A percentile compares a stretch with the other conserved stretches of the same genome.
phyloP scores from a whole-genome alignment of 2,329 filamentous ascomycete genomes.

The Phaeophleospora eucalypticola region DNA sequence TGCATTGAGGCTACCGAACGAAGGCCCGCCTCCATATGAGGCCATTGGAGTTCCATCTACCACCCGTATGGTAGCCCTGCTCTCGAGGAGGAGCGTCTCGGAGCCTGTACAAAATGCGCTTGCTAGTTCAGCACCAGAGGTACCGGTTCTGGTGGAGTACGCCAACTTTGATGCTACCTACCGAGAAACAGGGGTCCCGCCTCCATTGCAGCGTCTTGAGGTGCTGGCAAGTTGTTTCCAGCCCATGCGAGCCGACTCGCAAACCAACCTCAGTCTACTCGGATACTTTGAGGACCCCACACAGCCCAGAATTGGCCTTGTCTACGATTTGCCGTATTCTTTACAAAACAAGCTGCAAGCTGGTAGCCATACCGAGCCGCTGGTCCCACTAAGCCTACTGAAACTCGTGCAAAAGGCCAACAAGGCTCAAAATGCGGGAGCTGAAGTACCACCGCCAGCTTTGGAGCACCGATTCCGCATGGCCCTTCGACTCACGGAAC shows the following conservation, averaged over 20 bases:
- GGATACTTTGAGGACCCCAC: slow-evolving; percentile 72
- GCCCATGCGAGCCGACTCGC: slow-evolving; percentile 32
- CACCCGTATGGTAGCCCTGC: slow-evolving; percentile 44
- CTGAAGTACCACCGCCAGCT: slow-evolving; percentile 51
- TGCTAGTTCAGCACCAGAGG: slow-evolving; percentile 29
- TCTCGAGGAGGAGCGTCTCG: slow-evolving; percentile 29
- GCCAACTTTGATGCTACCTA: slow-evolving; percentile 50
- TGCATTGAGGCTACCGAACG: slow-evolving; percentile 42
- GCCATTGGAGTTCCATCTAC: slow-evolving; percentile 42
- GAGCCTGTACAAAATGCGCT: slow-evolving; percentile 34
- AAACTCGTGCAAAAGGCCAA: slow-evolving; percentile 46
- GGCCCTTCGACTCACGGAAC: slow-evolving; percentile 67
- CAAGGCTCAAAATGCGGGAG: slow-evolving; percentile 39
- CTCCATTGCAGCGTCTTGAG: slow-evolving; percentile 44
- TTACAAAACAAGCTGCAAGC: slow-evolving; percentile 40
- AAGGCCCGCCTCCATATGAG: slow-evolving; percentile 48
- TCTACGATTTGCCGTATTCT: slow-evolving; percentile 66
- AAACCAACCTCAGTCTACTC: slow-evolving; percentile 52
- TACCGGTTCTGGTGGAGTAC: slow-evolving; percentile 68
- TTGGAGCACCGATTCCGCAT: slow-evolving; percentile 73
- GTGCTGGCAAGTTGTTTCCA: slow-evolving; percentile 31
- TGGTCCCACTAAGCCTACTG: slow-evolving; percentile 43
- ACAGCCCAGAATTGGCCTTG: slow-evolving; percentile 64
- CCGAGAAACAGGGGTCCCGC: slow-evolving; percentile 44
- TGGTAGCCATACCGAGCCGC: slow-evolving; percentile 34